Conservation (phyloP, 176 grass and related monocot genomes). For the Carex scoparia region DNA sequence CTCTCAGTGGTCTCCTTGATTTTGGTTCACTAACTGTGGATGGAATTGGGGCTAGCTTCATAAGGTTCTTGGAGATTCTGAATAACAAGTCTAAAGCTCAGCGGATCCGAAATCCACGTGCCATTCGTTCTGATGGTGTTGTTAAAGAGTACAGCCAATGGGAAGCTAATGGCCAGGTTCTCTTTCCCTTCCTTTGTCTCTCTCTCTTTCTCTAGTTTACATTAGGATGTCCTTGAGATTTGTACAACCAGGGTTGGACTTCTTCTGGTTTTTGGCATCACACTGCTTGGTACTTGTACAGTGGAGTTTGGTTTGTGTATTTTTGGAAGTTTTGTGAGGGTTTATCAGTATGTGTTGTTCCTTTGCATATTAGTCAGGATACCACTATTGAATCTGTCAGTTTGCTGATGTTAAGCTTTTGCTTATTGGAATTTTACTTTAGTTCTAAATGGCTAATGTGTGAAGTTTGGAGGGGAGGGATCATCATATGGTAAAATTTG, state of each 20-base stretch:
- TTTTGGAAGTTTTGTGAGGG: not conserved
- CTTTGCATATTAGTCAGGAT: not conserved
- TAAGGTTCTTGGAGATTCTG: conserved; percentile 75
- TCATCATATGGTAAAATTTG: not conserved
- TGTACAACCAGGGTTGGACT: not conserved
- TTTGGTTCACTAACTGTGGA: conserved; percentile 85
- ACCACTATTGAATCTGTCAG: not conserved
- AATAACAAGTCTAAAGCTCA: conserved; percentile 69
- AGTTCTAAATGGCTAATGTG: not conserved
- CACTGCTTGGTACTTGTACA: no score
- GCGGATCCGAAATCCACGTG: conserved; percentile 73
- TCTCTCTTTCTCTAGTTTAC: not conserved
- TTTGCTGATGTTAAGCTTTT: not conserved
- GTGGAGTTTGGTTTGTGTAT: not conserved
- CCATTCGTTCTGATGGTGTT: conserved; percentile 72
- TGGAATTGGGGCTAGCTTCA: conserved; percentile 86
- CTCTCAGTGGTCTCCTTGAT: conserved; percentile 87
- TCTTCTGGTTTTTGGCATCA: no score
- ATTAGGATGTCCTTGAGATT: not conserved
- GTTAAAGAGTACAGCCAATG: conserved; percentile 65
- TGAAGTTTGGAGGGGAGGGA: not conserved
- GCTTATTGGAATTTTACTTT: not conserved
- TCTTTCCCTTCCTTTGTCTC: not conserved
- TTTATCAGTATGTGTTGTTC: not conserved
- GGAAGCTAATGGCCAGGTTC: conserved; percentile 82